These are phyloP conservation scores for Neonectria coccinea DNA, from an alignment of 2,329 filamentous ascomycete species.

Conservation along the genomic window DNA sequence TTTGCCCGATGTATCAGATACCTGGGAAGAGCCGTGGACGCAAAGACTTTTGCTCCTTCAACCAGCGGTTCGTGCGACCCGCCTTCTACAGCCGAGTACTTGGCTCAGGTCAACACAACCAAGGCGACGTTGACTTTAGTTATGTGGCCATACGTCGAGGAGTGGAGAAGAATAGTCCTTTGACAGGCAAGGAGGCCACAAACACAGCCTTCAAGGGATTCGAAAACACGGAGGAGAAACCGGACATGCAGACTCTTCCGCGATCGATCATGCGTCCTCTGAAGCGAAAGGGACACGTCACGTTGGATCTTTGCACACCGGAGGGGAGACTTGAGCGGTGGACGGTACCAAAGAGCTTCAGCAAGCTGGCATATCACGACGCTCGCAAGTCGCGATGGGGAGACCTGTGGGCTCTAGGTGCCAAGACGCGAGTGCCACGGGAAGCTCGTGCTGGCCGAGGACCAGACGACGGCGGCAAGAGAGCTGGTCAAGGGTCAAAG, in stretches of 20 bases:
- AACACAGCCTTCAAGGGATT: slow-evolving; percentile 79
- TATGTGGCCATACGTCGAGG: slow-evolving; percentile 90
- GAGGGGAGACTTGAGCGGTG: slow-evolving; percentile 89
- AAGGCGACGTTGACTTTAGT: slow-evolving; percentile 91
- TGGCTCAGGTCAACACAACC: slow-evolving; percentile 76
- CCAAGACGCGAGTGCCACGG: slow-evolving; percentile 81
- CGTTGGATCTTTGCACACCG: slow-evolving; percentile 90
- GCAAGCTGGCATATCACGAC: slow-evolving; percentile 87
- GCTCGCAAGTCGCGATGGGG: slow-evolving; percentile 93
- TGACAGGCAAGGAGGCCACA: slow-evolving; percentile 68
- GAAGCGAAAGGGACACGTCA: slow-evolving; percentile 89
- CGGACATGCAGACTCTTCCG: slow-evolving; percentile 77
- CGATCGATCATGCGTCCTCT: slow-evolving; percentile 83
- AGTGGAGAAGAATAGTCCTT: slow-evolving; percentile 50
- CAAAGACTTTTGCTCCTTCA: slow-evolving; percentile 92
- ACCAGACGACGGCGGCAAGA: slow-evolving; percentile 60
- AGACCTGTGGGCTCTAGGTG: slow-evolving; percentile 94
- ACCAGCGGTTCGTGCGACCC: slow-evolving; percentile 88
- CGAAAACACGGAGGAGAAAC: slow-evolving; percentile 60
- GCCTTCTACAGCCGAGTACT: slow-evolving; percentile 83
- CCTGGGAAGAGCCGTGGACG: slow-evolving; percentile 78
- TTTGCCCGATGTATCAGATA: slow-evolving; percentile 88
- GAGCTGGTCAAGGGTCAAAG: slow-evolving; percentile 56
- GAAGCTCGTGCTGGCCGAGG: slow-evolving; percentile 69
- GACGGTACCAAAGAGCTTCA: slow-evolving; percentile 87